Percentiles rank a stretch among this genome's conserved stretches.
Evolutionary conservation across 2,329 filamentous ascomycete species (phyloP).

Genomic region (Hypoxylon sp.): DNA sequence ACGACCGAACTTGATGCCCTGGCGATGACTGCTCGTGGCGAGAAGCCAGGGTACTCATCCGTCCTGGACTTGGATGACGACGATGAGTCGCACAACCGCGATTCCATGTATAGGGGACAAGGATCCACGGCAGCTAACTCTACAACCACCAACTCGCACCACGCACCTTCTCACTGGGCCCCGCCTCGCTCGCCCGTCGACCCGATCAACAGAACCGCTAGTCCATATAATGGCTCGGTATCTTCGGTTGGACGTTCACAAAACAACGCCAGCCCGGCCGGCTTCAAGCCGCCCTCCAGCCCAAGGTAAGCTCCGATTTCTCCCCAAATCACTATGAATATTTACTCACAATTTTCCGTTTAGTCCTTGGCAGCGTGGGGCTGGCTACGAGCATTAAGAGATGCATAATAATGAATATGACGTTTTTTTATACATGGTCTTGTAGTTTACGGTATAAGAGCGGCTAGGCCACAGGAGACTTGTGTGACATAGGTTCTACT

Average conservation of each 20-base stretch:
- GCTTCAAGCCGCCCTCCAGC: conserved; percentile 34
- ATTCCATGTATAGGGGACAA: conserved; percentile 65
- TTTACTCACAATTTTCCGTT: conserved; percentile 46
- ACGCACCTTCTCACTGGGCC: conserved; percentile 54
- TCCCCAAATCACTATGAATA: background rate
- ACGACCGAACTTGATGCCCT: conserved; percentile 92
- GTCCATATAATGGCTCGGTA: conserved; percentile 53
- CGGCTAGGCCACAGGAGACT: conserved; percentile 6
- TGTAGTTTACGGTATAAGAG: conserved; percentile 2
- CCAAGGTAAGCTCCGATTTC: conserved; percentile 57
- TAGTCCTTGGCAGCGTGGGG: conserved; percentile 68
- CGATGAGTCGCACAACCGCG: conserved; percentile 75
- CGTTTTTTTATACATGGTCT: conserved; percentile 2
- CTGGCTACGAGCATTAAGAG: conserved; percentile 63
- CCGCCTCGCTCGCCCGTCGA: conserved; percentile 62
- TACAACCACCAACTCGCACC: conserved; percentile 44
- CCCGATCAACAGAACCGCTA: conserved; percentile 58
- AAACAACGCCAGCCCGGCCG: conserved; percentile 56
- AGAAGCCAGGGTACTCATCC: conserved; percentile 73
- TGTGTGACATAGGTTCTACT: conserved; percentile 13
- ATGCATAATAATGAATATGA: conserved; percentile 10
- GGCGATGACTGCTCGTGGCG: conserved; percentile 88
- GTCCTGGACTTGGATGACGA: conserved; percentile 80
- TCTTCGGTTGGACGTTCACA: conserved; percentile 51
- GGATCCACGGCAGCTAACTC: conserved; percentile 49